These are phyloP conservation scores for Colletotrichum gigasporum DNA, from an alignment of 2,329 filamentous ascomycete genomes.

Conservation along the genomic window DNA sequence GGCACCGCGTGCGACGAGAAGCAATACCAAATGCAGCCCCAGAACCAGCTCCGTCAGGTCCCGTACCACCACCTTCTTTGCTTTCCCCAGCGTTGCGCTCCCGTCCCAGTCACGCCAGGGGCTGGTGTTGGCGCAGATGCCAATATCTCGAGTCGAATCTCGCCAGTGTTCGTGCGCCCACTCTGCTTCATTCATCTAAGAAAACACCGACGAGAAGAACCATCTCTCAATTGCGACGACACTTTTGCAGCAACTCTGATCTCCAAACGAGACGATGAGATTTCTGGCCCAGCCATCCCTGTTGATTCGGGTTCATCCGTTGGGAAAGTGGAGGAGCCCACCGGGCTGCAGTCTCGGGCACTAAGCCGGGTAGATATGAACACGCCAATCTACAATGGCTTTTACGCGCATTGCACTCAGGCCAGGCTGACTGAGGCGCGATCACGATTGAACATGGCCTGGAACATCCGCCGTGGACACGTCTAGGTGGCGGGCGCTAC, in stretches of 20 bases:
- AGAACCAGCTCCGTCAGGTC: slow-evolving; percentile 11
- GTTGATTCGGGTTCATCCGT: too few species aligned
- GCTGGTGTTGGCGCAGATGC: slow-evolving; percentile 2
- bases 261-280: too few species aligned
- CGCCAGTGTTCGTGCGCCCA: not conserved
- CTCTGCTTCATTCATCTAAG: not conserved
- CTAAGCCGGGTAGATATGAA: not conserved
- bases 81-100: slow-evolving; percentile 2
- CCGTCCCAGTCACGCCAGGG: not conserved
- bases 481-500: slow-evolving; percentile 10
- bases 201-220: not conserved
- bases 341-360: not conserved
- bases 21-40: not conserved
- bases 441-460: not conserved
- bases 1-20: not conserved
- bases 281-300: too few species aligned
- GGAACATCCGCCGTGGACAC: not conserved
- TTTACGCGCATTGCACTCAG: too few species aligned
- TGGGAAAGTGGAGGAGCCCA: too few species aligned
- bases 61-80: not conserved
- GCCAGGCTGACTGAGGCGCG: not conserved
- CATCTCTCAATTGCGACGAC: not conserved
- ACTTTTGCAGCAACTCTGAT: not conserved
- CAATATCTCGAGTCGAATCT: not conserved
- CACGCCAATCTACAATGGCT: too few species aligned